These are phyloP conservation scores for Nidula niveotomentosa DNA, from an alignment of 1,284 basidiomycete species.

Conservation along the genomic window DNA sequence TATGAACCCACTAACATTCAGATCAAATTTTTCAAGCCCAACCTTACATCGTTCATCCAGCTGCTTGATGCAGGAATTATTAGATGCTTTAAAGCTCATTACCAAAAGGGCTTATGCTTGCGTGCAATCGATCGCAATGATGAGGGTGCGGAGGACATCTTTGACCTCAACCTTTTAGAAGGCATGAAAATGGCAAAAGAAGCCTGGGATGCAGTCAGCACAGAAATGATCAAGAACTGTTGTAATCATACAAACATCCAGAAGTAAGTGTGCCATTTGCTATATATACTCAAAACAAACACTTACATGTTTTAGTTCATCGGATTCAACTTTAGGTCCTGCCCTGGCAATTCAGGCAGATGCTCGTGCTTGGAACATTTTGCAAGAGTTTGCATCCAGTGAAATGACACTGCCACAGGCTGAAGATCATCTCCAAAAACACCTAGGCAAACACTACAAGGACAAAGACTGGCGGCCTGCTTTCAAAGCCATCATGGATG, in stretches of 20 bases:
- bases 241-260: background rate
- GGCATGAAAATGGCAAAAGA: slow-evolving; percentile 22
- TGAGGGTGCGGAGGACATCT: slow-evolving; percentile 20
- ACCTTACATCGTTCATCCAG: slow-evolving; percentile 24
- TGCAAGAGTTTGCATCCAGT: slow-evolving; percentile 14
- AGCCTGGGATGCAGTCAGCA: background rate
- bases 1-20: slow-evolving; percentile 2
- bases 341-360: background rate
- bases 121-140: slow-evolving; percentile 22
- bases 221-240: background rate
- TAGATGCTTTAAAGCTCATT: slow-evolving; percentile 28
- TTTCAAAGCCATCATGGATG: slow-evolving; percentile 4
- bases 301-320: background rate
- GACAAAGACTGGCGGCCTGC: slow-evolving; percentile 6
- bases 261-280: background rate
- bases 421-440: slow-evolving; percentile 10
- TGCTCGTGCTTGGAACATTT: slow-evolving; percentile 13
- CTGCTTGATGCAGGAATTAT: slow-evolving; percentile 30
- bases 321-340: background rate
- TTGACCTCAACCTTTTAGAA: slow-evolving; percentile 25
- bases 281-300: too few species aligned
- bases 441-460: slow-evolving; percentile 8
- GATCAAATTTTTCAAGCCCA: slow-evolving; percentile 24
- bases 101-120: slow-evolving; percentile 14
- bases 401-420: slow-evolving; percentile 16